Evolutionary conservation across 2,329 filamentous ascomycete species (phyloP), one percentile per base, ranked within the genome.

Genomic region (Ustulina deusta): DNA sequence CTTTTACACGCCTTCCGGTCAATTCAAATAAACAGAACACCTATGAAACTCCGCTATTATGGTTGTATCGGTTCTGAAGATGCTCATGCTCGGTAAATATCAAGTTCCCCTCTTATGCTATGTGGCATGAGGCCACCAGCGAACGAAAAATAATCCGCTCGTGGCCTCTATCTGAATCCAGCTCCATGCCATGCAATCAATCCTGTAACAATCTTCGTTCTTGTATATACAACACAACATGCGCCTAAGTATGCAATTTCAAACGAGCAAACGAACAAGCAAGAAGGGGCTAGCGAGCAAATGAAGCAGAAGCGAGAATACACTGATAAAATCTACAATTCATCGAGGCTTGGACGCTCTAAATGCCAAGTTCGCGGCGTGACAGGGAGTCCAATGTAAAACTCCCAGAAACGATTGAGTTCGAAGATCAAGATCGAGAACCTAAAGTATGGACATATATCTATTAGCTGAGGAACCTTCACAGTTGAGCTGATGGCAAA

Each of bases 371-470:
- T 79, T 63, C 86, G 79, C 0, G 83, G 83, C 4, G 74, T 76
- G 17, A 87, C 81, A 1, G 86, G 86, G 54, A 88, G 78, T 17
- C 86, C 86, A 20, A 88, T 77, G 72, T 83, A 89, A 68, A 78
- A 81, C 66, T 85, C 82, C 78, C 81, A 86, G 6, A 85, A 72
- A 3, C 86, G 83, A 17, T 75, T 68, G 2, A 82, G 58, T 72
- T 88, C 86, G 0, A 80, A 79, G 3, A 77, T 73, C n/a, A 83
- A 15, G 34, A 88, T 82, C 13, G 80, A 59, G 72, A 78, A 84
- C 0, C 84, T 85, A 52, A 29, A 36, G 11, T 9, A 40, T 5
- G 15, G 40, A 54, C 13, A 27, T 56, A n/a, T 1, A n/a, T n/a
- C n/a, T 7, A 38, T 52, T 63, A 68, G 49, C 11, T 49, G 15